These are phyloP conservation scores for Gyromitra esculenta DNA, from an alignment of 2,329 filamentous ascomycete species.

Conservation along the genomic window DNA sequence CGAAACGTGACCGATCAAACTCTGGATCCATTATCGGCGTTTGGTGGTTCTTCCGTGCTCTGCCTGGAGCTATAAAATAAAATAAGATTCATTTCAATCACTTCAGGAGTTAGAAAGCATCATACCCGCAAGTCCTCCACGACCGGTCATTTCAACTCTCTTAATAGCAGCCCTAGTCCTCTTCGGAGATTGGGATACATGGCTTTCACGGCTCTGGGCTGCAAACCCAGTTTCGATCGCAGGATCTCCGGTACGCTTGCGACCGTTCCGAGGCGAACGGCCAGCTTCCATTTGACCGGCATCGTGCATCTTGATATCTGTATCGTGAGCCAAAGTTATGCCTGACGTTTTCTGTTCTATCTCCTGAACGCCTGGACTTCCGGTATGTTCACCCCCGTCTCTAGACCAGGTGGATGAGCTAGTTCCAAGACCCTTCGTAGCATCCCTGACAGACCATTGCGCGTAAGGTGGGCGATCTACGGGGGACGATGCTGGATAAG, in stretches of 20 bases:
- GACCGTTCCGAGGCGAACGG: slow-evolving; percentile 39
- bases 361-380: slow-evolving; percentile 37
- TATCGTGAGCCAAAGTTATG: slow-evolving; percentile 44
- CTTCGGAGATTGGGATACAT: slow-evolving; percentile 36
- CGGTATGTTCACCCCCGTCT: slow-evolving; percentile 34
- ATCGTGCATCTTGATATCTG: slow-evolving; percentile 40
- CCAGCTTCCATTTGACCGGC: slow-evolving; percentile 18
- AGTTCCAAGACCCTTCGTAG: slow-evolving; percentile 19
- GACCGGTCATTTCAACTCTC: slow-evolving; percentile 1
- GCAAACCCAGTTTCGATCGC: slow-evolving; percentile 20
- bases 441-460: slow-evolving; percentile 35
- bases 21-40: slow-evolving; percentile 39
- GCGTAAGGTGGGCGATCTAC: neutral
- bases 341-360: slow-evolving; percentile 44
- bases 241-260: slow-evolving; percentile 44
- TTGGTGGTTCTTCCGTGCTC: slow-evolving; percentile 28
- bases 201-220: slow-evolving; percentile 28
- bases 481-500: neutral
- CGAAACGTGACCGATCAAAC: slow-evolving; percentile 48
- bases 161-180: slow-evolving; percentile 31
- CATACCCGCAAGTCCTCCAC: slow-evolving; percentile 25
- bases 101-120: neutral
- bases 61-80: neutral
- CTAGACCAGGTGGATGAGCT: slow-evolving; percentile 28
- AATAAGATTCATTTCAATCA: neutral